Evolutionary conservation across 805 yeast species (phyloP).

Genomic region (Myxozyma melibiosi): DNA sequence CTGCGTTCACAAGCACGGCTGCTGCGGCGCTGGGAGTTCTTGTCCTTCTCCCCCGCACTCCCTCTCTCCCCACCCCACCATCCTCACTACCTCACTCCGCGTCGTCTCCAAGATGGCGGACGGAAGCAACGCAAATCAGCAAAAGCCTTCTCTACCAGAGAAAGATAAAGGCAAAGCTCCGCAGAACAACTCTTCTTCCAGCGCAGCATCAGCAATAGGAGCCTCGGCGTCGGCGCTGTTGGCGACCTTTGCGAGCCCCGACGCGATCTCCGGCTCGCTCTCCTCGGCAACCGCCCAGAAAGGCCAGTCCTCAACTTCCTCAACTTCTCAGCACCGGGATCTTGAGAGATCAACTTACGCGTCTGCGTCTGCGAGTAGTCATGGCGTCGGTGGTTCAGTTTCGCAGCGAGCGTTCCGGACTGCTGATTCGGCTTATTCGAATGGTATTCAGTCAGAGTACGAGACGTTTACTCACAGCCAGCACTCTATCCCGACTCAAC

Average conservation of each 20-base stretch:
- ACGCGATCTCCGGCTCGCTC: constrained; percentile 2
- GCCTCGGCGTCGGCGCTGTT: constrained; percentile 17
- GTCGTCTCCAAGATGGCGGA: no score
- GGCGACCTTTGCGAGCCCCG: constrained; percentile 18
- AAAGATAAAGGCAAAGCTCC: constrained; percentile 10
- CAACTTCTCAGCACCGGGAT: not conserved
- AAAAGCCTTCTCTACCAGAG: no score
- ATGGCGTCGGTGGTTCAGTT: no score
- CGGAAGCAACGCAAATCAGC: no score
- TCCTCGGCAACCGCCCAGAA: constrained; percentile 6
- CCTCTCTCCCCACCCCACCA: no score
- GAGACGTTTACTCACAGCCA: not conserved
- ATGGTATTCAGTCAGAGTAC: not conserved
- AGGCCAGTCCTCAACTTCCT: not conserved
- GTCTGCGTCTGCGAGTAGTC: no score
- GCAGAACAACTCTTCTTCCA: not conserved
- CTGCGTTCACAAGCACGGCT: not conserved
- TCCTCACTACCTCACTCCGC: no score
- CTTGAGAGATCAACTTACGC: no score
- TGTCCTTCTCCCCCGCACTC: not conserved
- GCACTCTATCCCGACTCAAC: not conserved
- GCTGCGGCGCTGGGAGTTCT: constrained; percentile 3
- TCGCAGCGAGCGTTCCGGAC: no score
- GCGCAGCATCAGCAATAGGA: not conserved
- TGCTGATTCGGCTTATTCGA: not conserved